Evolutionary conservation across 257 asterid genomes (phyloP), one percentile per base, ranked within the genome.

Genomic region (Solanum tarijense): DNA sequence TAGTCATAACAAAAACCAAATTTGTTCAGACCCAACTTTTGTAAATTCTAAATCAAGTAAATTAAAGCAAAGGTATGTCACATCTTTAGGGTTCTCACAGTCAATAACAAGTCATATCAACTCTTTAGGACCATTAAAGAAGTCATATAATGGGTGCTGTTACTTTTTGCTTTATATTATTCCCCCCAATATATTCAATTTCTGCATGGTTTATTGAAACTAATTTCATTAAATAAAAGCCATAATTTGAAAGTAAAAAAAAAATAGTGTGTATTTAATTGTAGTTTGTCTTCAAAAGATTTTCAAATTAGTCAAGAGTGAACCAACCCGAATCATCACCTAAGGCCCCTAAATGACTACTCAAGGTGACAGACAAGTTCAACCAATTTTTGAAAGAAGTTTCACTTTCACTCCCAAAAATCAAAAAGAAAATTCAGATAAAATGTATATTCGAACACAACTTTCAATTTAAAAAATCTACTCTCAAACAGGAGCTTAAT

Each of bases 401-500:
- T 62, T 62, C 0, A 62, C 16, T 60, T 60, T 23, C 71, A n/a
- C 71, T 23, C 31, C 7, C 3, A 62, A 60, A 60, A 6, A 58
- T 0, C 27, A 58, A 58, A 14, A 48, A 48, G 0, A 4, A 46
- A 12, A 46, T 20, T 0, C 66, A 58, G 0, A 0, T 58, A 58
- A 58, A 20, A 7, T 58, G 27, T 23, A 58, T 58, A 6, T 0
- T 9, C 12, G 0, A 58, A 58, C 25, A 8, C 68, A 58, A 58
- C 12, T 58, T 21, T 0, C 3, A 58, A 0, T 58, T n/a, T 2
- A 0, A 23, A 60, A 60, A 60, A 60, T 62, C 7, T 62, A 23
- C 1, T 0, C 0, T 0, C 13, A 23, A 60, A 62, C 3, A 0
- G 0, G 1, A 23, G 0, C 7, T n/a, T 62, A 62, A 46, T 14